Base-by-base conservation (phyloP, 78 protist genomes). In the Diacronema lutheri region DNA sequence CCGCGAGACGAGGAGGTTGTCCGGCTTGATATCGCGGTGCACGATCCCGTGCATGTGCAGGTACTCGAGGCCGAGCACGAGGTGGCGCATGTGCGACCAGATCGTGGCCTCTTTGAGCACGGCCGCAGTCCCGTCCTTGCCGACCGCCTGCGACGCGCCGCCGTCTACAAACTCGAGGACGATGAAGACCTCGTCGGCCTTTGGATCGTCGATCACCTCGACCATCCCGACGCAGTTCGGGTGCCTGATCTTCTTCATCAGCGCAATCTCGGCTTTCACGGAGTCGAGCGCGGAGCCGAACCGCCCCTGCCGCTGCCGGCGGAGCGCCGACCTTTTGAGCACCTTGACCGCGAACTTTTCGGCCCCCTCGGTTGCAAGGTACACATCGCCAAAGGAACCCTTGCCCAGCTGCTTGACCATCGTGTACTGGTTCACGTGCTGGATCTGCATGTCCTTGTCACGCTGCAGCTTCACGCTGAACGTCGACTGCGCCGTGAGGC, bases 11-110 rank as follows among this genome's bases (percentile, higher is more conserved):
- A 92, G 84, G n/a, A 89, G n/a, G 40, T 92, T 92, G 33, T 62
- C 88, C 37, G 91, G 85, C 77, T 92, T 92, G 71, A 92, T 83
- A 81, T 92, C 94, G 21, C 92, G 65, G 81, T 92, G 94, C 37
- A 85, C 11, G 23, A 35, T 44, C 41, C 62, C 35, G 62, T 77
- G 5, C 31, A 16, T 16, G n/a, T 35, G 44, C 58, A 77, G 60
- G 35, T 33, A 31, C 40, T 81, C 76, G 29, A 81, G 35, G 19
- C 86, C 72, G 41, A 14, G 4, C 26, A 82, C 57, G 19, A 82
- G 73, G 26, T 31, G 7, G 38, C 65, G 64, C 31, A 77, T 21
- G 12, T 10, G 6, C 29, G n/a, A 50, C 7, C 65, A n/a, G 20
- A 11, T 16, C 58, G 13, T 40, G 26, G 29, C 6, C 38, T 38